Base-by-base conservation (phyloP, 371 early-diverging fungal species). In the Sporodiniella umbellata region DNA sequence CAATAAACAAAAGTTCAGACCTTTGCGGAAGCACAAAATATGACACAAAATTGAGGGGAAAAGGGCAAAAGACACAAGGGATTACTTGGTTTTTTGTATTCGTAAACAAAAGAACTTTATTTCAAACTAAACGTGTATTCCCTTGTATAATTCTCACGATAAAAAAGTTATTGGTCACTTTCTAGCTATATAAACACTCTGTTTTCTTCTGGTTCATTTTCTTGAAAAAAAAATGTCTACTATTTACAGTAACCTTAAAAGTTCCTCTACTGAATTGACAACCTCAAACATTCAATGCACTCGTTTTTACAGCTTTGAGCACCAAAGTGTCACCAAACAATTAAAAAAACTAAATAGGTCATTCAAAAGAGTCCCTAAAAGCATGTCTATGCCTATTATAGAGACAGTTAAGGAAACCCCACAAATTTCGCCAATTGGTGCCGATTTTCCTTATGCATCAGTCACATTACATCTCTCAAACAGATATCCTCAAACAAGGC, bases 241-340 rank as follows among this genome's bases (percentile, higher is more conserved):
- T 14, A 10, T 39, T 17, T 39, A 39, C 15, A 39, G 22, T 12
- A 39, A 15, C 19, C 39, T 22, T 39, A 18, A 7, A 5, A 21
- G 4, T 35, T 35, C 35, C 5, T 15, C 39, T 19, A 39, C 39
- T 21, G 39, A 18, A 15, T 44, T 58, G 6, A 58, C 58, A 38
- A 48, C 58, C 11, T 50, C 59, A 0, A 51, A 51, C 0, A 67
- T 67, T 43, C 51, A 67, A 60, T 63, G 63, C 35, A 63, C 64
- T 19, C 28, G 39, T 35, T 67, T 67, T 25, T 67, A 67, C 35
- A 51, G 48, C 26, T 18, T 23, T 15, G 37, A 25, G 11, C 23
- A 37, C 17, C 3, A 38, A 23, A n/a, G n/a, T 15, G 40, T 38
- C 23, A 19, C 42, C 17, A 44, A 31, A 10, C 22, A 31, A 15